phyloP scores from a whole-genome alignment of 805 yeast genomes.

The Ogataea salicorniae region DNA sequence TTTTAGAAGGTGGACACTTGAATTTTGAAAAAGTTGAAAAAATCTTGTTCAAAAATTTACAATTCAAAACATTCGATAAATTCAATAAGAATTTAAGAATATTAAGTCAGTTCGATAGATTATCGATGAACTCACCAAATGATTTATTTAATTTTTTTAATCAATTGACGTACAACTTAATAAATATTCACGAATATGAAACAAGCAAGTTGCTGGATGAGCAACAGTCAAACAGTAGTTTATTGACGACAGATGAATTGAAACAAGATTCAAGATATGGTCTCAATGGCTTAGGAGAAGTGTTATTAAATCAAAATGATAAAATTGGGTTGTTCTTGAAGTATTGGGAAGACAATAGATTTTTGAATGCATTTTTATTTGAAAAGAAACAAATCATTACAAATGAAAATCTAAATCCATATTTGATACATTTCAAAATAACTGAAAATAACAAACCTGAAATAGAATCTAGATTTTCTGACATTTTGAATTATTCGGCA shows the following conservation, averaged over 20 bases:
- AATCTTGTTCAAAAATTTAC: conserved; percentile 25
- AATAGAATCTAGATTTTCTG: conserved; percentile 5
- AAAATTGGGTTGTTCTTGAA: conserved; percentile 30
- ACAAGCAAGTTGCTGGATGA: neutral
- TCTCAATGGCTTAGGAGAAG: conserved; percentile 23
- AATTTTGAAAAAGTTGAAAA: conserved; percentile 23
- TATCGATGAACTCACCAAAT: conserved; percentile 26
- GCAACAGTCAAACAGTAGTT: neutral
- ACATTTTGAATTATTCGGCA: neutral
- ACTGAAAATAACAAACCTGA: conserved; percentile 17
- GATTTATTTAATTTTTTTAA: conserved; percentile 31
- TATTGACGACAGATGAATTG: conserved; percentile 4
- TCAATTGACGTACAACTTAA: conserved; percentile 23
- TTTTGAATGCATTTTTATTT: conserved; percentile 16
- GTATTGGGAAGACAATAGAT: conserved; percentile 30
- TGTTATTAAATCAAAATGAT: conserved; percentile 23
- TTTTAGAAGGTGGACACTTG: conserved; percentile 19
- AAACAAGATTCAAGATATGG: conserved; percentile 17
- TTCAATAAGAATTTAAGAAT: conserved; percentile 31
- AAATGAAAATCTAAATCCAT: conserved; percentile 16
- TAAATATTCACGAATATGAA: conserved; percentile 13
- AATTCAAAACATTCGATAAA: conserved; percentile 26
- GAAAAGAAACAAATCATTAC: conserved; percentile 14
- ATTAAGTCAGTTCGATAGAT: conserved; percentile 28
- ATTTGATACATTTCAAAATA: conserved; percentile 30